Conservation (phyloP, 2,329 filamentous ascomycete species). For the Cadophora sp. region DNA sequence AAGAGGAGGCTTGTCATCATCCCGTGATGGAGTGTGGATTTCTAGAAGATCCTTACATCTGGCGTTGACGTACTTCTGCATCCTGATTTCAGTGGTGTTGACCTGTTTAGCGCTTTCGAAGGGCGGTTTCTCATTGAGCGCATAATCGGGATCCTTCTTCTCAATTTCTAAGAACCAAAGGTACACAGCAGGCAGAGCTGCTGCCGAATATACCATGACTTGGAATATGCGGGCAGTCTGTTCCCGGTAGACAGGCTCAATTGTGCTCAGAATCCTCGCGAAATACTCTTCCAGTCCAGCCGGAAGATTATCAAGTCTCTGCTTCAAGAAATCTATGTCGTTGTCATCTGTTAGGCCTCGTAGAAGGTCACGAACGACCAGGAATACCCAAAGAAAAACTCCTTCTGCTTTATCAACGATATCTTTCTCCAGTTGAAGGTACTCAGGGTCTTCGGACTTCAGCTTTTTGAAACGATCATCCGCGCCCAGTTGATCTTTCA, state of each 20-base stretch:
- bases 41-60: slow-evolving; percentile 11
- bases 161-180: background rate
- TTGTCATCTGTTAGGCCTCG: slow-evolving; percentile 26
- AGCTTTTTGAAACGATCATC: slow-evolving; percentile 8
- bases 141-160: background rate
- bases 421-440: slow-evolving; percentile 15
- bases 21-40: background rate
- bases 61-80: background rate
- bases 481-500: background rate
- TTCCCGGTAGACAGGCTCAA: slow-evolving; percentile 29
- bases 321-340: slow-evolving; percentile 30
- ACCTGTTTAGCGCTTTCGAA: no score
- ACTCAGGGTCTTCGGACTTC: background rate
- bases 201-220: background rate
- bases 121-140: background rate
- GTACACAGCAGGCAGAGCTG: background rate
- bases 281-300: slow-evolving; percentile 35
- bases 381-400: slow-evolving; percentile 29
- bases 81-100: background rate
- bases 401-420: slow-evolving; percentile 19
- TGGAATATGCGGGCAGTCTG: slow-evolving; percentile 27
- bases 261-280: slow-evolving; percentile 30
- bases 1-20: no score
- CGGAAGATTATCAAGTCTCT: slow-evolving; percentile 33
- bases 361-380: slow-evolving; percentile 20